phyloP scores from a whole-genome alignment of 2,329 filamentous ascomycete species.

The Exophiala xenobiotica region DNA sequence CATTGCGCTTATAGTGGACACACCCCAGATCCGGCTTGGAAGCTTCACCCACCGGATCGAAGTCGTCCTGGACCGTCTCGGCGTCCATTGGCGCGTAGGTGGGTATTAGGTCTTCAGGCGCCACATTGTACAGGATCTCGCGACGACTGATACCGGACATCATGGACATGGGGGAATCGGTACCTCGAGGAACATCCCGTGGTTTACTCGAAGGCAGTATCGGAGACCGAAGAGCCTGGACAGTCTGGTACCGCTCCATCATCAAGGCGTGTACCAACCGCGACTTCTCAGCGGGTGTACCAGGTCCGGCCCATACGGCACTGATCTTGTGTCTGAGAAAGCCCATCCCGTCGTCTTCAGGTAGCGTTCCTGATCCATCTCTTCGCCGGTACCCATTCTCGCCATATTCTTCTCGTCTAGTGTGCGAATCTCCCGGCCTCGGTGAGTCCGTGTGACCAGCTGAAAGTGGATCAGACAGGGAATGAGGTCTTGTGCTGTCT shows the following conservation, averaged over 20 bases:
- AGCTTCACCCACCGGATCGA: conserved; percentile 44
- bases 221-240: conserved; percentile 24
- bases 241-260: conserved; percentile 64
- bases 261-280: conserved; percentile 68
- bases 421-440: neutral
- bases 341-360: conserved; percentile 78
- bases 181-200: conserved; percentile 27
- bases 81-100: conserved; percentile 59
- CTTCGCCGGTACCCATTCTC: conserved; percentile 26
- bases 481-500: conserved; percentile 23
- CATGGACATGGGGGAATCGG: conserved; percentile 37
- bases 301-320: conserved; percentile 62
- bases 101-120: conserved; percentile 60
- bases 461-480: conserved; percentile 24
- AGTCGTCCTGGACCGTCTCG: conserved; percentile 25
- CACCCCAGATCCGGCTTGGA: conserved; percentile 68
- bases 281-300: conserved; percentile 65
- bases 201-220: conserved; percentile 30
- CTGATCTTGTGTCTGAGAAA: conserved; percentile 66
- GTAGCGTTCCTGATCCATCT: conserved; percentile 46
- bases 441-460: conserved; percentile 9
- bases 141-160: conserved; percentile 33
- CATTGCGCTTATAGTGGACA: conserved; percentile 89
- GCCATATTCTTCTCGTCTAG: conserved; percentile 14
- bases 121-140: conserved; percentile 42